A percentile compares a stretch with the other conserved stretches of the same genome.
Evolutionary conservation across 352 stramenopile species (phyloP).

Genomic region (Globisporangium viniferum): DNA sequence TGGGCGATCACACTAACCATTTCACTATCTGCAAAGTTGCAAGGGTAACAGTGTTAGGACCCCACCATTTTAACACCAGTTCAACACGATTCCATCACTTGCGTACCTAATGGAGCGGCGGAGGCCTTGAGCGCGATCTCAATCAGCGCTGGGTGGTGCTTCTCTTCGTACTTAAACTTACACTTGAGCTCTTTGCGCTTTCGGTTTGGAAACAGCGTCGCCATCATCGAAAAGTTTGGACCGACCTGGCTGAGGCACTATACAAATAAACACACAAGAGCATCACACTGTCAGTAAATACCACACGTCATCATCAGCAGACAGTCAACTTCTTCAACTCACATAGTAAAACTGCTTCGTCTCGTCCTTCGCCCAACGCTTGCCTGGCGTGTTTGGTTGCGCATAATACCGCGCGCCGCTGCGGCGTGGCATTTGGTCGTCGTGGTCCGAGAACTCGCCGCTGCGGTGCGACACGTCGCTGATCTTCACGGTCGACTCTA

Average conservation of each 20-base stretch:
- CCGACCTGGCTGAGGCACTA: conserved; percentile 80
- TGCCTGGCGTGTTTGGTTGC: conserved; percentile 41
- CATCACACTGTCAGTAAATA: conserved; percentile 6
- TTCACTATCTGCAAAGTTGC: conserved; percentile 43
- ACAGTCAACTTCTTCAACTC: conserved; percentile 14
- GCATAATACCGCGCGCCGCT: conserved; percentile 38
- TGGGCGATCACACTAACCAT: conserved; percentile 78
- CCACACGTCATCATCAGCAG: neutral
- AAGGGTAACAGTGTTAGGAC: neutral
- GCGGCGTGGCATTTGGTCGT: conserved; percentile 30
- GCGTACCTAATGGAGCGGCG: conserved; percentile 49
- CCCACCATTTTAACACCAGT: neutral
- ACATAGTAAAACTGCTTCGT: conserved; percentile 89
- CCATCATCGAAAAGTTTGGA: conserved; percentile 87
- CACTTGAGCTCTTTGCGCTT: conserved; percentile 83
- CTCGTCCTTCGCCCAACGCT: conserved; percentile 76
- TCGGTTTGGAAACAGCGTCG: conserved; percentile 75
- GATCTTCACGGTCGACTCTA: conserved; percentile 67
- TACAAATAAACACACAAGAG: neutral
- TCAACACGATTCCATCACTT: neutral
- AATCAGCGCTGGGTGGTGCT: conserved; percentile 66
- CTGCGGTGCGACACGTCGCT: conserved; percentile 37
- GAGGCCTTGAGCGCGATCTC: conserved; percentile 78
- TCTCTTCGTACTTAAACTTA: conserved; percentile 89
- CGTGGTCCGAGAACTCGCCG: conserved; percentile 24